Evolutionary conservation across 2,329 filamentous ascomycete species (phyloP).

Genomic region (Chaetomium globosum): DNA sequence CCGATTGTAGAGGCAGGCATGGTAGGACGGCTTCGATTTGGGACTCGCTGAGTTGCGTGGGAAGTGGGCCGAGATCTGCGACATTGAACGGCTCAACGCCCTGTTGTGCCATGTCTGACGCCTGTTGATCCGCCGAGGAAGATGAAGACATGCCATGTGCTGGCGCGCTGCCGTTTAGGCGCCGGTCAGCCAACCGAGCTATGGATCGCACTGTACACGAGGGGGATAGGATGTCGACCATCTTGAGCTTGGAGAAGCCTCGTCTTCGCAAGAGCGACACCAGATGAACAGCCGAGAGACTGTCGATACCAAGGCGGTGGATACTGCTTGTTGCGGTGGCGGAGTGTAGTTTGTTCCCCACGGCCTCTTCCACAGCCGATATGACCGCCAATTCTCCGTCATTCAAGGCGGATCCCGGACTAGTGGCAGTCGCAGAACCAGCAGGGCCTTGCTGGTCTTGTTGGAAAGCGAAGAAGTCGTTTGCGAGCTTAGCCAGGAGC

Average conservation of each 20-base stretch:
- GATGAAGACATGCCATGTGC: background rate
- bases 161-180: background rate
- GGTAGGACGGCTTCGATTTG: background rate
- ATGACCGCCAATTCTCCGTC: background rate
- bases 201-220: background rate
- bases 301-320: background rate
- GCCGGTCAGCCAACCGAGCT: background rate
- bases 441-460: background rate
- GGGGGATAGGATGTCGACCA: background rate
- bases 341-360: background rate
- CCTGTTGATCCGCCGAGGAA: background rate
- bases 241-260: background rate
- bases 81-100: background rate
- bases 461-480: background rate
- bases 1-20: background rate
- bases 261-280: background rate
- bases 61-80: background rate
- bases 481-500: background rate
- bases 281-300: background rate
- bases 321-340: background rate
- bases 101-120: background rate
- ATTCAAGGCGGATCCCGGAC: background rate
- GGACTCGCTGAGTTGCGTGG: background rate
- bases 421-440: background rate
- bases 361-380: background rate